phyloP scores from a whole-genome alignment of 2,329 filamentous ascomycete species.

The Aspergillus niger region DNA sequence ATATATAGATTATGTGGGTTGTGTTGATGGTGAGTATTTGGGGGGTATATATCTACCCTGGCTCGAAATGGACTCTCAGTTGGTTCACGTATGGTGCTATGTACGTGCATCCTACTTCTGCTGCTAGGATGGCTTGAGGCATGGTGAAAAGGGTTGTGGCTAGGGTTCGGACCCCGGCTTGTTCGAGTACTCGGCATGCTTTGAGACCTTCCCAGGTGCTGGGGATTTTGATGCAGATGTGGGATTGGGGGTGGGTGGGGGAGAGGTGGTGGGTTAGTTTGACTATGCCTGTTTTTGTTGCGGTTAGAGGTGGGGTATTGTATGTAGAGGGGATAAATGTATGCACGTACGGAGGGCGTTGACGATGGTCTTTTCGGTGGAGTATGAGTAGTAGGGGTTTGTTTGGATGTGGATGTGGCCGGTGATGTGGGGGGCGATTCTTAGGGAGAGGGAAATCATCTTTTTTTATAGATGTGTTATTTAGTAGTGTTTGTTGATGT shows the following conservation, averaged over 20 bases:
- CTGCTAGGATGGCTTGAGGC: slow-evolving; percentile 61
- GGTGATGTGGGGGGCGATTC: slow-evolving; percentile 53
- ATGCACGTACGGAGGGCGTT: slow-evolving; percentile 53
- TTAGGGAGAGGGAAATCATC: slow-evolving; percentile 59
- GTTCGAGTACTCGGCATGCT: slow-evolving; percentile 59
- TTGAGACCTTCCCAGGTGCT: slow-evolving; percentile 65
- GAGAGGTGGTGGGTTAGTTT: slow-evolving; percentile 50
- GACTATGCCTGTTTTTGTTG: slow-evolving; percentile 50
- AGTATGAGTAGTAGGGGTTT: slow-evolving; percentile 59
- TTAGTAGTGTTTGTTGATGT: not conserved
- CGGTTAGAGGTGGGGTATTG: not conserved
- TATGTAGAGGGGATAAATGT: not conserved
- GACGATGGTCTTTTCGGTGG: slow-evolving; percentile 50
- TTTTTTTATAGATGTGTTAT: slow-evolving; percentile 26
- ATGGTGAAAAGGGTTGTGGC: slow-evolving; percentile 66
- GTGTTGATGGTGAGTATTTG: too few species aligned
- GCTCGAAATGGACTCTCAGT: slow-evolving; percentile 62
- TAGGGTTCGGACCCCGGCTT: slow-evolving; percentile 58
- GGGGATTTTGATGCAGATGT: slow-evolving; percentile 66
- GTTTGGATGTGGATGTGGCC: slow-evolving; percentile 62
- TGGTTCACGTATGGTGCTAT: slow-evolving; percentile 68
- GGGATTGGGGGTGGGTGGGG: slow-evolving; percentile 47
- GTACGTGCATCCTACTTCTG: slow-evolving; percentile 60
- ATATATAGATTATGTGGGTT: not conserved
- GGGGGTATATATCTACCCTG: slow-evolving; percentile 23